phyloP scores from a whole-genome alignment of 306 rosid genomes.

The Erythrophleum fordii region DNA sequence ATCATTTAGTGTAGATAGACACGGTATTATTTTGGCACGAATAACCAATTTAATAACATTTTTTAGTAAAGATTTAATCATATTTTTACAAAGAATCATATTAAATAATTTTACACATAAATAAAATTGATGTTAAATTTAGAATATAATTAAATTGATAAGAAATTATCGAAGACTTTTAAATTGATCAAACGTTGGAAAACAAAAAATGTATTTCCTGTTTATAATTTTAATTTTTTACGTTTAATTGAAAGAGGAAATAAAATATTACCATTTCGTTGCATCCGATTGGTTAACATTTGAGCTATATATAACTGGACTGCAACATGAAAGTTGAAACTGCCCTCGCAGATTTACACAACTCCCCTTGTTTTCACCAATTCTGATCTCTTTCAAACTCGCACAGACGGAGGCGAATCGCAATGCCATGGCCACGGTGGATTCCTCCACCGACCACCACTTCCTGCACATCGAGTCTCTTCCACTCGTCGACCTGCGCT shows the following conservation, averaged over 20 bases:
- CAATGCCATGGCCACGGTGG: slow-evolving; percentile 61
- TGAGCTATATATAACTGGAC: not conserved
- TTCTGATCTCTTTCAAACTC: slow-evolving; percentile 3
- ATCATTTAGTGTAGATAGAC: too few species aligned
- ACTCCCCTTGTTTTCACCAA: not conserved
- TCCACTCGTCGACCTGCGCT: slow-evolving; percentile 67
- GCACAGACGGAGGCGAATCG: slow-evolving; percentile 19
- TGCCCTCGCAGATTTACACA: not conserved
- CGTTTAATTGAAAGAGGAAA: not conserved
- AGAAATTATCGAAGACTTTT: not conserved
- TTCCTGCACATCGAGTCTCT: slow-evolving; percentile 44
- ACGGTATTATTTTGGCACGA: too few species aligned
- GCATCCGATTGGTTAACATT: not conserved
- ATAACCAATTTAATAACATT: too few species aligned
- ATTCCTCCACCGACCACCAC: slow-evolving; percentile 39
- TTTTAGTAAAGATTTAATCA: too few species aligned
- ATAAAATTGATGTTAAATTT: not conserved
- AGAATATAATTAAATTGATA: not conserved
- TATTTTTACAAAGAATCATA: too few species aligned
- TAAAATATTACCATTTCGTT: not conserved
- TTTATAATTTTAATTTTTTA: too few species aligned
- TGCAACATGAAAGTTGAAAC: not conserved
- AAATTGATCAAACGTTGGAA: not conserved
- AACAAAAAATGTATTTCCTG: too few species aligned
- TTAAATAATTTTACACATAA: too few species aligned